These are phyloP conservation scores for Setomelanomma holmii DNA, from an alignment of 2,329 filamentous ascomycete species.

Conservation along the genomic window DNA sequence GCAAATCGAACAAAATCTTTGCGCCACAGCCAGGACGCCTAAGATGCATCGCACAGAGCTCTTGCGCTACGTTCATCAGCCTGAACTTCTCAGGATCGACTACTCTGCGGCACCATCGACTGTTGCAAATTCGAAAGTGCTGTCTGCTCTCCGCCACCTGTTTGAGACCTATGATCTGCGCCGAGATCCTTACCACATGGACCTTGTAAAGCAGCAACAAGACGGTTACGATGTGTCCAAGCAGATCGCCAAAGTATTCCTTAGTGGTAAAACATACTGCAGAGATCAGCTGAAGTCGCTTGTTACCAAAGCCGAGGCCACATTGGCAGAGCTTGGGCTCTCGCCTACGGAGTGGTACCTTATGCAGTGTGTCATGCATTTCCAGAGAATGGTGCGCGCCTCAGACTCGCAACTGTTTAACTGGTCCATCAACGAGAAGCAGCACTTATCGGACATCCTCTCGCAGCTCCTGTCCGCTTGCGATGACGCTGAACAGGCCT, in stretches of 20 bases:
- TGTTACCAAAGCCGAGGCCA: slow-evolving; percentile 37
- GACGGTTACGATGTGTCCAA: slow-evolving; percentile 29
- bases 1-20: slow-evolving; percentile 71
- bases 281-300: slow-evolving; percentile 48
- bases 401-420: slow-evolving; percentile 38
- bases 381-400: slow-evolving; percentile 15
- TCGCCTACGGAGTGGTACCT: slow-evolving; percentile 51
- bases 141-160: slow-evolving; percentile 24
- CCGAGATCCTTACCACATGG: slow-evolving; percentile 50
- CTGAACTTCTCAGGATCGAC: slow-evolving; percentile 57
- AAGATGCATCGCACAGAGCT: slow-evolving; percentile 73
- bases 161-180: slow-evolving; percentile 41
- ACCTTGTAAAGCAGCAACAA: slow-evolving; percentile 33
- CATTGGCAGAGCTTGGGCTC: slow-evolving; percentile 49
- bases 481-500: no score
- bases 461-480: slow-evolving; percentile 16
- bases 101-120: slow-evolving; percentile 27
- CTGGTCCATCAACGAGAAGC: slow-evolving; percentile 42
- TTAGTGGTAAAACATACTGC: slow-evolving; percentile 49
- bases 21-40: slow-evolving; percentile 74
- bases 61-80: slow-evolving; percentile 71
- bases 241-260: slow-evolving; percentile 33
- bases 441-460: slow-evolving; percentile 41
- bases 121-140: slow-evolving; percentile 12
- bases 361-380: slow-evolving; percentile 44